Evolutionary conservation across 257 asterid genomes (phyloP).

Genomic region (Solanum paucissectum): DNA sequence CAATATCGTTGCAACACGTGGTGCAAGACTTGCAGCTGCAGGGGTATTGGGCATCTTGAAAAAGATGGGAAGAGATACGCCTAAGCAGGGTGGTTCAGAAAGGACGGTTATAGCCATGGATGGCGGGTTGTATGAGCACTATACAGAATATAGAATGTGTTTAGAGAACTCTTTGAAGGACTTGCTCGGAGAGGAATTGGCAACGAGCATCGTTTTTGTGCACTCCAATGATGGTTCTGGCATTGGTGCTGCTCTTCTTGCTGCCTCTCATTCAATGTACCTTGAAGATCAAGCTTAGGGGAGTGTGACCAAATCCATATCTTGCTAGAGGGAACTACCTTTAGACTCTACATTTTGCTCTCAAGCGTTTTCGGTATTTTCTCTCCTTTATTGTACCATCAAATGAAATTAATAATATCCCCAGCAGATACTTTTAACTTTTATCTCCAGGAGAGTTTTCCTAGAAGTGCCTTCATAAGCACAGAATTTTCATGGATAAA

Average conservation of each 20-base stretch:
- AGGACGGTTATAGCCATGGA: constrained; percentile 75
- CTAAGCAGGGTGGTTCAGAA: constrained; percentile 20
- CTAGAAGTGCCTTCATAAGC: neutral
- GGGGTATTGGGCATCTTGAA: constrained; percentile 64
- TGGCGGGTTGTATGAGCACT: constrained; percentile 75
- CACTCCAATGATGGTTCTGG: constrained; percentile 87
- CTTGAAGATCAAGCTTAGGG: constrained; percentile 16
- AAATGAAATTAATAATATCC: neutral
- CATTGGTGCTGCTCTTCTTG: constrained; percentile 83
- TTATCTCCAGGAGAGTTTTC: neutral
- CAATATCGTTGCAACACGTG: constrained; percentile 57
- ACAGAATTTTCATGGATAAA: neutral
- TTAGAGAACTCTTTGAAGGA: constrained; percentile 47
- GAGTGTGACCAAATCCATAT: neutral
- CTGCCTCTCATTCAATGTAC: constrained; percentile 61
- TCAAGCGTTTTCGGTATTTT: neutral
- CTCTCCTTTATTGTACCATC: neutral
- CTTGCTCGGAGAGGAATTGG: constrained; percentile 39
- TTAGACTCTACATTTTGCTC: neutral
- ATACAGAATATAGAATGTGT: constrained; percentile 45
- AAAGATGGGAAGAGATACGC: constrained; percentile 61
- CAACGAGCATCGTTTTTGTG: constrained; percentile 30
- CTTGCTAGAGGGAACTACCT: neutral
- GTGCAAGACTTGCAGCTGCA: constrained; percentile 81
- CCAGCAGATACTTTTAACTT: neutral